Base-by-base conservation (phyloP, 2,329 filamentous ascomycete species). In the Microdochium bolleyi region DNA sequence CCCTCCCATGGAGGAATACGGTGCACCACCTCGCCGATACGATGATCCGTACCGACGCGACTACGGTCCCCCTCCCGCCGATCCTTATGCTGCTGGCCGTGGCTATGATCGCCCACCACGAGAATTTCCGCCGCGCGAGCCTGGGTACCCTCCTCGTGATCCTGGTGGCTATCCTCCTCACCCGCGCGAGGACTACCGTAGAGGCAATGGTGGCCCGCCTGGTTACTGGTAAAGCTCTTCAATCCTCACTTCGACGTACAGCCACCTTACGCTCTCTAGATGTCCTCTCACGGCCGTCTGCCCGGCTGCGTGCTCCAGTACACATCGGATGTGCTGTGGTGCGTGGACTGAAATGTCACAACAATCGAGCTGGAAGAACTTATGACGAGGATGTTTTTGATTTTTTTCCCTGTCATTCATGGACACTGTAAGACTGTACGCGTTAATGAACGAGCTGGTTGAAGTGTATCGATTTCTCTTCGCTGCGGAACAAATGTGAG, bases 41-140 rank as follows among this genome's bases (percentile, higher is more conserved):
- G 87, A 91, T 54, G 89, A 94, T 62, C 85, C 87, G 27, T 94
- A 92, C 71, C 80, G 83, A 60, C 76, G 84, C 58, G 81, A 87
- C 64, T 80, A 87, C 63, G 61, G 61, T 30, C 80, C 84, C 58
- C 81, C 83, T 49, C 77, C 67, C 21, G n/a, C n/a, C n/a, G 82
- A 85, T 54, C 80, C 81, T 49, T 86, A 86, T 61, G 73, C 70
- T 59, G 80, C 79, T 57, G 78, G 77, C 48, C 74, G 80, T 46
- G 76, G 79, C 2, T 84, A 84, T 58, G 79, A 83, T 52, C 77
- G 79, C 19, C 76, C 76, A 37, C 74, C 74, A 2, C 66, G 73
- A 44, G 76, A 80, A 57, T 74, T 75, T 52, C 74, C 74, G 34
- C 71, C 77, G 9, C 71, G 78, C 44, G 78, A 80, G 50, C 64